These are phyloP conservation scores for Hirschfeldia incana DNA, from an alignment of 345 rosid species.

Conservation along the genomic window DNA sequence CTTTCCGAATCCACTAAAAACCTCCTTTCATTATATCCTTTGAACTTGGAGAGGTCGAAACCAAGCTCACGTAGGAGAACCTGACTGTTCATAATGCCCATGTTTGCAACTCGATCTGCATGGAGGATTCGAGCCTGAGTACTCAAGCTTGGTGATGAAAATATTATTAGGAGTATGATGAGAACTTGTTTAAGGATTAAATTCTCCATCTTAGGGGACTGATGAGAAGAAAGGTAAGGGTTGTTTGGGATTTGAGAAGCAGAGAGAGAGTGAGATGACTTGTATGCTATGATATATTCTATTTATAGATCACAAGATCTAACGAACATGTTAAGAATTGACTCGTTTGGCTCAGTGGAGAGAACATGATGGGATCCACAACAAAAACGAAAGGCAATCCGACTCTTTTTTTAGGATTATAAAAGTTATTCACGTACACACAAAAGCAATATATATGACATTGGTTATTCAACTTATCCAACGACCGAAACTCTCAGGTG, in stretches of 20 bases:
- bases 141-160: conserved; percentile 10
- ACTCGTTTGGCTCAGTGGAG: conserved; percentile 32
- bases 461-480: conserved; percentile 16
- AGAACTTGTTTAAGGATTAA: conserved; percentile 24
- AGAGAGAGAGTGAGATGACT: conserved; percentile 28
- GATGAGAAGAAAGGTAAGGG: background rate
- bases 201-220: conserved; percentile 28
- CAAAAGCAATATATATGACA: conserved; percentile 5
- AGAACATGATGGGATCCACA: conserved; percentile 38
- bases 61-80: conserved; percentile 39
- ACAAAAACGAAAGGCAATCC: background rate
- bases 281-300: conserved; percentile 6
- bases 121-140: conserved; percentile 38
- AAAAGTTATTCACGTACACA: conserved; percentile 16
- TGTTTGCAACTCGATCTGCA: background rate
- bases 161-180: conserved; percentile 34
- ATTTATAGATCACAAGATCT: conserved; percentile 30
- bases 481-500: conserved; percentile 27
- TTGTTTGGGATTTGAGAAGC: background rate
- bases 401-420: conserved; percentile 19
- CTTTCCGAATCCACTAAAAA: conserved; percentile 35
- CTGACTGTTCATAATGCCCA: conserved; percentile 11
- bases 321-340: conserved; percentile 4
- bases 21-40: conserved; percentile 25
- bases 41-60: conserved; percentile 37